phyloP scores from a whole-genome alignment of 2,329 filamentous ascomycete species.

The Calonectria naviculata region DNA sequence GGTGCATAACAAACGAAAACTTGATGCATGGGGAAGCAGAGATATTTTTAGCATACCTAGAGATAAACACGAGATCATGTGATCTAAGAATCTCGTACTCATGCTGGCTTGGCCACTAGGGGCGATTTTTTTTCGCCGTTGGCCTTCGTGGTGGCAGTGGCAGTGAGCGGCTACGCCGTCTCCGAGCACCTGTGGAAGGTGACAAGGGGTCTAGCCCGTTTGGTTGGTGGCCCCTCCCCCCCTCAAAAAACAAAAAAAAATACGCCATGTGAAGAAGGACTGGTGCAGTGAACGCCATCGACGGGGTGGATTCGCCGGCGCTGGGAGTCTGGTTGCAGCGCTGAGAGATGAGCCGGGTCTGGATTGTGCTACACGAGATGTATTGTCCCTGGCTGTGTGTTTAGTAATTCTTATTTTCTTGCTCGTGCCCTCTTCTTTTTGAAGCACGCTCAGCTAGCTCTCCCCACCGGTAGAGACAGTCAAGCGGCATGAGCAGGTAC shows the following conservation, averaged over 20 bases:
- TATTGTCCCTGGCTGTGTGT: neutral
- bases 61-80: conserved; percentile 46
- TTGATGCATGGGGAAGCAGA: conserved; percentile 6
- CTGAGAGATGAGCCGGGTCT: neutral
- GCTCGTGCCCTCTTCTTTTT: neutral
- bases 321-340: neutral
- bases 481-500: neutral
- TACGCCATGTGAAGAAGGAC: neutral
- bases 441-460: neutral
- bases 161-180: conserved; percentile 7
- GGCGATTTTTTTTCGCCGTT: conserved; percentile 12
- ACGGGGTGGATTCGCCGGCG: neutral
- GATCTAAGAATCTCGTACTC: conserved; percentile 20
- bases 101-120: conserved; percentile 13
- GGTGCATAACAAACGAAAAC: neutral
- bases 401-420: neutral
- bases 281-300: neutral
- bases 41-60: conserved; percentile 39
- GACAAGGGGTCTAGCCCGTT: neutral
- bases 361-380: neutral
- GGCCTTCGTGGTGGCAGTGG: neutral
- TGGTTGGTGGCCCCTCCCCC: neutral
- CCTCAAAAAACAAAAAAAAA: neutral
- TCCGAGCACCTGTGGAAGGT: neutral
- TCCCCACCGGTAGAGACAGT: neutral